Evolutionary conservation across 2,329 filamentous ascomycete species (phyloP).

Genomic region (Myriosclerotinia duriaeana): DNA sequence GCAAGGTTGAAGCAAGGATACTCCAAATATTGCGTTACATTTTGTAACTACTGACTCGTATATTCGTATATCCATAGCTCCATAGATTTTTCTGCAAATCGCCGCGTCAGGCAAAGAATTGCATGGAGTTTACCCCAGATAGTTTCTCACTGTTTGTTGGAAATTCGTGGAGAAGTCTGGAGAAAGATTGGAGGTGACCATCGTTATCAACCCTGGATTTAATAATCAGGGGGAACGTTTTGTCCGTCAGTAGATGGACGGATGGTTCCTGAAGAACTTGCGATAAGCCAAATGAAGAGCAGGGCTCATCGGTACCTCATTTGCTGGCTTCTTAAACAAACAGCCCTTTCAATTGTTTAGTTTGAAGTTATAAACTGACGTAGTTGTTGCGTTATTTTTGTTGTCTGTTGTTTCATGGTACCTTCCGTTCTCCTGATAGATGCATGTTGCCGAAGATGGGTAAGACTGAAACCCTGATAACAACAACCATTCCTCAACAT

Average conservation of each 20-base stretch:
- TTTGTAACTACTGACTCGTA: neutral
- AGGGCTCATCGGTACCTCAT: neutral
- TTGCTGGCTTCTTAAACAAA: neutral
- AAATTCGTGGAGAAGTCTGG: slow-evolving; percentile 13
- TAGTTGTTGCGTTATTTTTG: neutral
- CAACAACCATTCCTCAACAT: neutral
- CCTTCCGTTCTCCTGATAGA: slow-evolving; percentile 1
- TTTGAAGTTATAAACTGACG: neutral
- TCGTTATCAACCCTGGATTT: neutral
- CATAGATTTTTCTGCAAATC: slow-evolving; percentile 14
- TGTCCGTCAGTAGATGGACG: neutral
- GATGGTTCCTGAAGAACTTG: neutral
- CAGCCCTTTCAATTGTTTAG: neutral
- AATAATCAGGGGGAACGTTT: neutral
- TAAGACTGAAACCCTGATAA: slow-evolving; percentile 8
- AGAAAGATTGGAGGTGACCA: slow-evolving; percentile 8
- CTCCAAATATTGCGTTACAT: neutral
- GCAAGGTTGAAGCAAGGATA: slow-evolving; percentile 10
- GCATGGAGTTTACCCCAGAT: neutral
- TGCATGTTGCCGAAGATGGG: slow-evolving; percentile 6
- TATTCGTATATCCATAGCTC: slow-evolving; percentile 1
- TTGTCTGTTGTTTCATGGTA: neutral
- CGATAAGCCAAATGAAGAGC: neutral
- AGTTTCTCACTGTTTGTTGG: neutral
- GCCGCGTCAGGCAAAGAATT: slow-evolving; percentile 5